Evolutionary conservation across 148 eudicot genomes (phyloP).

Genomic region (Selenicereus undatus): DNA sequence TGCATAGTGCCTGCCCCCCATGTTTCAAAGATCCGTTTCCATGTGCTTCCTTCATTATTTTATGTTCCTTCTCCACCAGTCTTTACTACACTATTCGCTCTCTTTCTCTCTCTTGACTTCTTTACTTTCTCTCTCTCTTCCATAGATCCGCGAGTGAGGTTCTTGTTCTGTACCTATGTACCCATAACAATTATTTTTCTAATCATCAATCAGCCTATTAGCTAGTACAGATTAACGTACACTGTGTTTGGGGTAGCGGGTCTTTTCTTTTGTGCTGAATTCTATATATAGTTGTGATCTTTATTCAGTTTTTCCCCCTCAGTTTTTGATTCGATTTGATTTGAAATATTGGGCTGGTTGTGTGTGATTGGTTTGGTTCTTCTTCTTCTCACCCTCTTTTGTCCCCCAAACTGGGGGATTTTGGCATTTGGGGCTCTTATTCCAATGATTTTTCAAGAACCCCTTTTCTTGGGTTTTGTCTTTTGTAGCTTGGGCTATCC

Average conservation of each 20-base stretch:
- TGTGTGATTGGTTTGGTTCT: constrained; percentile 23
- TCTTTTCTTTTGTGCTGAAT: constrained; percentile 13
- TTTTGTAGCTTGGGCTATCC: constrained; percentile 25
- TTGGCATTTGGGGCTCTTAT: constrained; percentile 29
- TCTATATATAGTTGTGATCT: constrained; percentile 23
- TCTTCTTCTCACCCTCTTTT: constrained; percentile 1
- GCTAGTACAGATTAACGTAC: neutral
- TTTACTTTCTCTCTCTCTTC: constrained; percentile 24
- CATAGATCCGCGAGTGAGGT: constrained; percentile 29
- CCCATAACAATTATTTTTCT: constrained; percentile 20
- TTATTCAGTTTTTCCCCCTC: neutral
- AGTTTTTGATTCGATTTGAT: neutral
- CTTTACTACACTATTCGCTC: neutral
- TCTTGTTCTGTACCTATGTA: constrained; percentile 5
- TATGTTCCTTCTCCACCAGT: constrained; percentile 5
- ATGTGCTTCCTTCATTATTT: constrained; percentile 23
- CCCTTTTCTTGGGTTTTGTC: constrained; percentile 36
- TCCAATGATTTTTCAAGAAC: constrained; percentile 29
- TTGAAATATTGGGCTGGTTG: constrained; percentile 4
- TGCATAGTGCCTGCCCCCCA: constrained; percentile 15
- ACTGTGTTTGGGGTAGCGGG: neutral
- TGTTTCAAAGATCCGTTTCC: constrained; percentile 32
- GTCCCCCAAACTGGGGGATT: constrained; percentile 30
- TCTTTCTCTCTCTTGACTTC: neutral
- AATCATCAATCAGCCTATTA: constrained; percentile 16